Evolutionary conservation across 768 basidiomycete species (phyloP), one percentile per base, ranked within the genome.

Genomic region (Phylloporus sp.): DNA sequence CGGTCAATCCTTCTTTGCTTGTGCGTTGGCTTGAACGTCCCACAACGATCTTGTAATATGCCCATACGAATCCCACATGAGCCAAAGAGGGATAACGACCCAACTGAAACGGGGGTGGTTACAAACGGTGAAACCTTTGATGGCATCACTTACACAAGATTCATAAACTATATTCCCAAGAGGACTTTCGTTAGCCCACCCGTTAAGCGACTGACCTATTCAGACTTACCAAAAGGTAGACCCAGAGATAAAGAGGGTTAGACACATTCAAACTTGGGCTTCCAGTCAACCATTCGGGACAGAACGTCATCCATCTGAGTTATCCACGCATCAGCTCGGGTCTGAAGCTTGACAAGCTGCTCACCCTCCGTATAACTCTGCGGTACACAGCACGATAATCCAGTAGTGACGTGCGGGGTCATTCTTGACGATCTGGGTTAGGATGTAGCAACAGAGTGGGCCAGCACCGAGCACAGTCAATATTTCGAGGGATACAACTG

Each of bases 251-350:
- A 32, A 91, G 69, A 24, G 74, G 70, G 59, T 89, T 88, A 8
- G 84, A 85, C 0, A 80, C 88, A 60, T 86, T 76, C 47, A 92
- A 69, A 64, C 77, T 87, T 1, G 83, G 81, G 60, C 80, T 86
- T 18, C 86, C 88, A 1, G 79, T 83, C 43, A 92, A 71, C 88
- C 88, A 91, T 69, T 91, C 90, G 1, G 90, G 90, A 61, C 83
- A 85, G 70, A 92, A 92, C 3, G 89, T 92, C 90, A 92, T 91
- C 84, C 84, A 91, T 27, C 84, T 85, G 53, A 1, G 32, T 15
- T 12, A 22, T 45, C 15, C 26, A 38, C 24, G 43, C 32, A 16
- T 48, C 36, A 44, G 42, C 18, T 32, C 5, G 22, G 31, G 11
- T 36, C 15, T 5, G 7, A 16, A 9, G 24, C 20, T 4, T 2